Base-by-base conservation (phyloP, 2,329 filamentous ascomycete genomes). In the Ophiostoma ulmi region DNA sequence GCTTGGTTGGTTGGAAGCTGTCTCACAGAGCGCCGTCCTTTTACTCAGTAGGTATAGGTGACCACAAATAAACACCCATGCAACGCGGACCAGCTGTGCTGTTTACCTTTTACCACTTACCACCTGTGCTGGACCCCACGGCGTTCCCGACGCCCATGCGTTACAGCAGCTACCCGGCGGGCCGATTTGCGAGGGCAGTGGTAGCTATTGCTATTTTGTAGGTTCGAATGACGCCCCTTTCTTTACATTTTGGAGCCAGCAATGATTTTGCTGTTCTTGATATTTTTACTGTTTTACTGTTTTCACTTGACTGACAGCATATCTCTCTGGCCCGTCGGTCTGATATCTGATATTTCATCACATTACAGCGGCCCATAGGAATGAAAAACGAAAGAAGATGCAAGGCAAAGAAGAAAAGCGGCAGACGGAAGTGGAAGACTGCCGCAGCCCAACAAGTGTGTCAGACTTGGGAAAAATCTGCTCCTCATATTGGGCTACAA, bases 111-210 rank as follows among this genome's bases (percentile, higher is more conserved):
- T 44, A 44, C 39, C 10, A 44, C 41, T 44, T 14, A 44, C 41
- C 41, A 44, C 14, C 41, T 39, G 5, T 13, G 17, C 41, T 44
- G 41, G 41, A 44, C 41, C 41, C 48, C n/a, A 6, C 10, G 14
- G 52, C n/a, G n/a, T 22, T 58, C 8, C 52, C n/a, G n/a, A 26
- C 22, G n/a, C 52, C 52, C 52, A 58, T 58, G 52, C 52, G 52
- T n/a, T 58, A 58, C 52, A 58, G 52, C 22, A 58, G 52, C 52
- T 58, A 58, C 52, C 10, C 52, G 22, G 22, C 52, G 52, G 48
- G 52, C 10, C 52, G 52, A 13, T 13, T 20, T 20, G 6, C 44
- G 44, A 48, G 17, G 52, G 52, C n/a, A 58, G 22, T 14, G 13
- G 22, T 26, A 26, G n/a, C n/a, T 20, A 48, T 48, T 48, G 17